These are phyloP conservation scores for Breviolum minutum DNA, from an alignment of 73 alveolate species.

Conservation along the genomic window DNA sequence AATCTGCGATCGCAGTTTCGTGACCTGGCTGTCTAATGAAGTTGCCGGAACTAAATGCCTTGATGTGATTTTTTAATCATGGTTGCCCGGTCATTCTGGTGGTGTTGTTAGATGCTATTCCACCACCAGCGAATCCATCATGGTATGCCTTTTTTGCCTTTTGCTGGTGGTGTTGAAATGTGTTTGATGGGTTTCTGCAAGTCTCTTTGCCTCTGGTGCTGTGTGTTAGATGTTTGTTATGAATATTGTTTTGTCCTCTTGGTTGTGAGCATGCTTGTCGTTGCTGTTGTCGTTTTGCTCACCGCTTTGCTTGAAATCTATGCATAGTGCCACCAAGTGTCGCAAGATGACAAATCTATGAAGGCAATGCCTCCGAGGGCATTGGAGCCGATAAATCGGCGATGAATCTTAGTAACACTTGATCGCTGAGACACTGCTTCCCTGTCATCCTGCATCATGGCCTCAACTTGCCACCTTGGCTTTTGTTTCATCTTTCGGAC, in stretches of 20 bases:
- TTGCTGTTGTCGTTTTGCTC: no score
- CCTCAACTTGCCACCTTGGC: no score
- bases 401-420: slow-evolving; percentile 53
- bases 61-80: not conserved
- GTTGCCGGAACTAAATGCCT: no score
- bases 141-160: not conserved
- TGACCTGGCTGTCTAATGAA: not conserved
- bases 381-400: not conserved
- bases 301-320: no score
- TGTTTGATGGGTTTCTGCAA: not conserved
- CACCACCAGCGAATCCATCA: not conserved
- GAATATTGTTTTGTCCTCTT: no score
- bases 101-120: not conserved
- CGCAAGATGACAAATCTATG: slow-evolving; percentile 33
- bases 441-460: not conserved
- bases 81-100: not conserved
- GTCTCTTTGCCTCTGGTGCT: not conserved
- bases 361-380: slow-evolving; percentile 1
- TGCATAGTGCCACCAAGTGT: not conserved
- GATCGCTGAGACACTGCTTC: slow-evolving; percentile 75
- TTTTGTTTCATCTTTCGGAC: not conserved
- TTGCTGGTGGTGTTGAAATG: not conserved
- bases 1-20: slow-evolving; percentile 88
- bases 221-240: no score
- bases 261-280: no score